Evolutionary conservation across 345 rosid genomes (phyloP).

Genomic region (Eutrema japonicum): DNA sequence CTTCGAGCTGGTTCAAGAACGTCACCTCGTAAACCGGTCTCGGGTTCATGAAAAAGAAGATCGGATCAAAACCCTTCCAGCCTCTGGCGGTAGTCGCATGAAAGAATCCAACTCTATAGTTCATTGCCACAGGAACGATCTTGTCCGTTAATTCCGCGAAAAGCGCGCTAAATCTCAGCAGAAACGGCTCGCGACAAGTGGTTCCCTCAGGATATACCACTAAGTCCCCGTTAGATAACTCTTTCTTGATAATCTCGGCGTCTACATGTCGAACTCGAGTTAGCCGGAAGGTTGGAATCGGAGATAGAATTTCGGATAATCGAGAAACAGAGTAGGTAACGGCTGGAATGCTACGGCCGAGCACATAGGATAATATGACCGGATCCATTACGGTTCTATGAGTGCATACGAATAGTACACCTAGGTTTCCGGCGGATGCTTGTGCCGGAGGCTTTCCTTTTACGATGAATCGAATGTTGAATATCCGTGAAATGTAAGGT

Average conservation of each 20-base stretch:
- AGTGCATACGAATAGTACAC: conserved; percentile 87
- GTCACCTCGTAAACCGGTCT: conserved; percentile 89
- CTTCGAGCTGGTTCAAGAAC: conserved; percentile 79
- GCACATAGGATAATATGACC: conserved; percentile 69
- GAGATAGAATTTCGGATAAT: conserved; percentile 79
- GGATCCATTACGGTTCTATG: conserved; percentile 97
- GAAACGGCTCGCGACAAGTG: conserved; percentile 89
- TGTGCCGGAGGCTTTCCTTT: conserved; percentile 79
- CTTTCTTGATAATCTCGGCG: conserved; percentile 62
- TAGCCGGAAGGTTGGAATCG: conserved; percentile 81
- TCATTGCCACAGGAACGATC: conserved; percentile 94
- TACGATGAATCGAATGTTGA: conserved; percentile 65
- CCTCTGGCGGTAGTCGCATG: conserved; percentile 96
- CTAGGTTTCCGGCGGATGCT: conserved; percentile 44
- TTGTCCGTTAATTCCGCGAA: conserved; percentile 85
- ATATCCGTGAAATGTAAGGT: conserved; percentile 54
- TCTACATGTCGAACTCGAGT: conserved; percentile 75
- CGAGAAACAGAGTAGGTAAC: conserved; percentile 88
- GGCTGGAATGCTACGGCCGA: conserved; percentile 78
- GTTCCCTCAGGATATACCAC: conserved; percentile 95
- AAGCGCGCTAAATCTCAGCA: conserved; percentile 80
- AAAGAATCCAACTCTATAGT: conserved; percentile 87
- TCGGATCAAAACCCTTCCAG: conserved; percentile 86
- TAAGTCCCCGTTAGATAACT: conserved; percentile 65
- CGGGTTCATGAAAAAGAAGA: conserved; percentile 96